Conservation (phyloP, 192 early-diverging fungal genomes). For the Spizellomyces punctatus region DNA sequence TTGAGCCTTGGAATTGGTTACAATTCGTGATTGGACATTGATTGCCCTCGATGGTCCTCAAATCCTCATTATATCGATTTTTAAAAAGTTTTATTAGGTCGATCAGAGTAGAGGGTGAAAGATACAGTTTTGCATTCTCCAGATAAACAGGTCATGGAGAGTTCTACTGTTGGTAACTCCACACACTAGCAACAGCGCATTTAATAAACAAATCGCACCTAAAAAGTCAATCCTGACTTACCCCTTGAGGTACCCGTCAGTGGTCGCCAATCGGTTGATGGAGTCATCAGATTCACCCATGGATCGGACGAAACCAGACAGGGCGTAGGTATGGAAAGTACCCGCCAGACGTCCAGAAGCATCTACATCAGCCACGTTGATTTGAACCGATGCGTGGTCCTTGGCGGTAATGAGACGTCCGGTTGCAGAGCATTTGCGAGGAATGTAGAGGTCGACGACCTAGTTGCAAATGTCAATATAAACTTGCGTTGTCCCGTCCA, state of each 20-base stretch:
- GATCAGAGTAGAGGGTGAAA: no score
- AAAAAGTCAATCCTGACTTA: conserved; percentile 31
- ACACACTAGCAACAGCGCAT: conserved; percentile 13
- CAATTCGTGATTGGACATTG: no score
- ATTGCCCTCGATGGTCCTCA: no score
- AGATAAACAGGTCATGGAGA: no score
- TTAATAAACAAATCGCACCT: no score
- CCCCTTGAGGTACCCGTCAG: conserved; percentile 69
- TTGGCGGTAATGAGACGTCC: conserved; percentile 97
- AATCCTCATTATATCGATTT: no score
- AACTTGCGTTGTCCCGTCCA: background rate
- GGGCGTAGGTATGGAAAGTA: conserved; percentile 81
- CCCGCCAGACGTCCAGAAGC: conserved; percentile 76
- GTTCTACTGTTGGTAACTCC: conserved; percentile 29
- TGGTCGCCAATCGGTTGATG: conserved; percentile 88
- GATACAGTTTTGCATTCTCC: no score
- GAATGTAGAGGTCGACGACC: conserved; percentile 90
- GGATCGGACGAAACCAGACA: conserved; percentile 90
- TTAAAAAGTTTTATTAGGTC: no score
- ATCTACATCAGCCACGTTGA: conserved; percentile 95
- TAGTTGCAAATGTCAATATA: conserved; percentile 14
- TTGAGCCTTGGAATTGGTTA: no score
- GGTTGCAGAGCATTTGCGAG: conserved; percentile 98
- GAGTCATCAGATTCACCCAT: conserved; percentile 94
- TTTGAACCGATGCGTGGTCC: conserved; percentile 98